phyloP scores from a whole-genome alignment of 148 eudicot species.

The Talinum fruticosum region DNA sequence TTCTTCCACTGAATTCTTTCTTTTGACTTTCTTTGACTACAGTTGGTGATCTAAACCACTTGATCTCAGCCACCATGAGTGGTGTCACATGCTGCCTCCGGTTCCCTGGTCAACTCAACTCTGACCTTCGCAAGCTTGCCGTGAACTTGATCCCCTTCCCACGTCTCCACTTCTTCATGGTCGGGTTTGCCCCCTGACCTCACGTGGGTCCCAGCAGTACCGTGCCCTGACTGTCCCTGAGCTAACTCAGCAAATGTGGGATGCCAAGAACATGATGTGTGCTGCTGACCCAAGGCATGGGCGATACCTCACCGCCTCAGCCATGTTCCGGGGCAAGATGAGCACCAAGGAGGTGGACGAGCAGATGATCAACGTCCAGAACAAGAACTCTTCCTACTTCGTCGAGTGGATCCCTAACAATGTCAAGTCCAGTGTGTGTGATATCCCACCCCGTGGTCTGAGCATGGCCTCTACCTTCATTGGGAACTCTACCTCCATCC shows the following conservation, averaged over 20 bases:
- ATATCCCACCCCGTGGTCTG: conserved; percentile 70
- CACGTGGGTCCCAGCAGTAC: no score
- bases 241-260: conserved; percentile 84
- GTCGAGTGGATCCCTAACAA: conserved; percentile 86
- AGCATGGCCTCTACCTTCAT: conserved; percentile 75
- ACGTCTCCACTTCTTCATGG: no score
- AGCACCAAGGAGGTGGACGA: no score
- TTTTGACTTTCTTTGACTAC: background rate
- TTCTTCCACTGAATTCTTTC: background rate
- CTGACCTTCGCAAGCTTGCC: conserved; percentile 62
- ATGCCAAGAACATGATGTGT: conserved; percentile 82
- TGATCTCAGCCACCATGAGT: conserved; percentile 77
- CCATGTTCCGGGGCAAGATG: conserved; percentile 75
- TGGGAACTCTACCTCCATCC: no score
- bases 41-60: conserved; percentile 89
- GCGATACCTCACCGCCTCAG: conserved; percentile 75
- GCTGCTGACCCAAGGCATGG: conserved; percentile 83
- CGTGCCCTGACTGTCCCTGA: conserved; percentile 76
- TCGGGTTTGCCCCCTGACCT: no score
- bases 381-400: no score
- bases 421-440: conserved; percentile 78
- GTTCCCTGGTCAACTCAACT: conserved; percentile 59
- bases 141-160: no score
- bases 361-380: no score
- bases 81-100: conserved; percentile 74